These are phyloP conservation scores for Globisporangium polare DNA, from an alignment of 352 stramenopile species.

Conservation along the genomic window DNA sequence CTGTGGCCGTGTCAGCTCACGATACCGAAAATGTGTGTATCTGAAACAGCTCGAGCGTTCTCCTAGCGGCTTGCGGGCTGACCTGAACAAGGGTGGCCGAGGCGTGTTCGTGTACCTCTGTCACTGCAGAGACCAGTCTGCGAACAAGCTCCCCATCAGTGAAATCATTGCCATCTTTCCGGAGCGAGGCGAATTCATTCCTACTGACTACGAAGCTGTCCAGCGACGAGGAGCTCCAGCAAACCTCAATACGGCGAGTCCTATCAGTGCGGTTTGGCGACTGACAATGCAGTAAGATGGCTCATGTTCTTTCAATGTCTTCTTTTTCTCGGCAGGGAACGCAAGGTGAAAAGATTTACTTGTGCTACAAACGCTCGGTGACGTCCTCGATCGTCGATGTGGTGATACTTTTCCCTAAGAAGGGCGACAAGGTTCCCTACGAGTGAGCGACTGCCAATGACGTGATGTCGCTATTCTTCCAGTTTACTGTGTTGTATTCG, in stretches of 20 bases:
- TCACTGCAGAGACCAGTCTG: slow-evolving; percentile 41
- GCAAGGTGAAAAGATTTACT: slow-evolving; percentile 75
- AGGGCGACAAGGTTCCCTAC: slow-evolving; percentile 81
- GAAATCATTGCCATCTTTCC: slow-evolving; percentile 77
- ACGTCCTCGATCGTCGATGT: slow-evolving; percentile 64
- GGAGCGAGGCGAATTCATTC: slow-evolving; percentile 69
- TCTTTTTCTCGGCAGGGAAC: slow-evolving; percentile 39
- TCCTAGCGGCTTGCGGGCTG: slow-evolving; percentile 61
- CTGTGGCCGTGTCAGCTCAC: no score
- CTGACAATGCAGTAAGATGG: background rate
- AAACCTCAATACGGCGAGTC: slow-evolving; percentile 70
- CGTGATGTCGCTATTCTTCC: no score
- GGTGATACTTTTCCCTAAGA: slow-evolving; percentile 70
- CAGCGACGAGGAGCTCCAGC: slow-evolving; percentile 50
- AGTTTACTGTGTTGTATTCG: background rate
- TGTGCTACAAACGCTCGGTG: slow-evolving; percentile 71
- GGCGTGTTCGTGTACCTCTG: slow-evolving; percentile 78
- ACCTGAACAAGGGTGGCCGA: slow-evolving; percentile 81
- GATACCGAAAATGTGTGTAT: no score
- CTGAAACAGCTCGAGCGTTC: slow-evolving; percentile 80
- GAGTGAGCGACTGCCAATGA: slow-evolving; percentile 29
- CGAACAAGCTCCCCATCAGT: slow-evolving; percentile 61
- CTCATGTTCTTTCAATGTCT: background rate
- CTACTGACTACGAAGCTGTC: slow-evolving; percentile 74
- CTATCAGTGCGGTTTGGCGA: background rate